phyloP scores from a whole-genome alignment of 352 stramenopile species.

The Blastocystis sp. region DNA sequence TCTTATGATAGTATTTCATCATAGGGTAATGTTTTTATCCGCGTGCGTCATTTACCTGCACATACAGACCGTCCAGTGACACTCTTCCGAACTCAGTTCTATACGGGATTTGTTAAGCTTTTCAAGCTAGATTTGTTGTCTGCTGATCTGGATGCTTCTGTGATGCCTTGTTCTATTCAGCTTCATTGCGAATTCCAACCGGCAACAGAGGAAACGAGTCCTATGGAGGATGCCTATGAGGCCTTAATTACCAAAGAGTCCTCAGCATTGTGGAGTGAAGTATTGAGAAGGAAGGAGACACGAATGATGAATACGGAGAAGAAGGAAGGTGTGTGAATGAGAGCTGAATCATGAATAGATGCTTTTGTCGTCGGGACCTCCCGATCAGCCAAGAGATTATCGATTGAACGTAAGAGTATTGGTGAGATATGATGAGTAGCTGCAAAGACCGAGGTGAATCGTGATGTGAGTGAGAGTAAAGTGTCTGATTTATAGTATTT shows the following conservation, averaged over 20 bases:
- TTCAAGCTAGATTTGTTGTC: background rate
- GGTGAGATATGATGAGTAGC: background rate
- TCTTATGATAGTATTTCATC: background rate
- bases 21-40: constrained; percentile 8
- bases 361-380: constrained; percentile 37
- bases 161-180: background rate
- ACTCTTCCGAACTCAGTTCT: constrained; percentile 25
- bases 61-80: background rate
- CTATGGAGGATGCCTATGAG: constrained; percentile 12
- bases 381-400: constrained; percentile 1
- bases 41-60: background rate
- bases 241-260: constrained; percentile 7
- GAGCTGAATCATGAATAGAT: background rate
- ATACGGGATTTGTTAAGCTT: constrained; percentile 54
- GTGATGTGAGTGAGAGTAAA: background rate
- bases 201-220: background rate
- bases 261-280: constrained; percentile 40
- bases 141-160: background rate
- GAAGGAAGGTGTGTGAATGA: background rate
- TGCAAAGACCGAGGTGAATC: background rate
- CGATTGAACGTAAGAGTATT: background rate
- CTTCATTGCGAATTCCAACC: background rate
- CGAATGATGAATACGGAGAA: background rate
- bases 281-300: constrained; percentile 25
- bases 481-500: background rate